Base-by-base conservation (phyloP, 106 monocot genomes). In the Chionographis japonica region DNA sequence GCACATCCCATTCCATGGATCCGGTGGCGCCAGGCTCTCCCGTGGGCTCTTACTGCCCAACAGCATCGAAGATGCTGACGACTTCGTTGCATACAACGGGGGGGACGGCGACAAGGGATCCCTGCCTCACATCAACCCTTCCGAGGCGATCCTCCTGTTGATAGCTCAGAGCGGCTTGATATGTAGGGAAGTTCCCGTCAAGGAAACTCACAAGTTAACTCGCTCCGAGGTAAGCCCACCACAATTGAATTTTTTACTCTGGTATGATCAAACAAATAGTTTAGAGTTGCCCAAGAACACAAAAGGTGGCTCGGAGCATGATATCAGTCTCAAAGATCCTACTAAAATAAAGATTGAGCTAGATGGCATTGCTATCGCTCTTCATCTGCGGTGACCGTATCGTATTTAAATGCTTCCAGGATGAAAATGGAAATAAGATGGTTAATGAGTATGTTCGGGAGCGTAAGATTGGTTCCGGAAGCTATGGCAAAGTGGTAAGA, bases 401-500 rank as follows among this genome's bases (percentile, higher is more conserved):
- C 27, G 27, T 27, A 27, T 27, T 27, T 27, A 27, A 27, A 27
- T 27, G 27, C 27, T 27, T 74, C 73, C 67, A 94, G 93, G 90
- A 90, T 80, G 82, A 84, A 62, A 80, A 85, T 80, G 90, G 94
- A 62, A 82, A 84, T 55, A 94, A 90, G 67, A 87, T 94, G 94
- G 43, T 90, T 12, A 94, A 94, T 68, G 86, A 87, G 63, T 94
- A 90, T 77, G 80, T 87, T 46, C 78, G 90, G 50, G 75, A 79
- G 56, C 68, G 77, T 52, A 86, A 83, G 61, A 87, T 94, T 74
- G 94, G 90, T 60, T 79, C 87, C 51, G 94, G 94, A 52, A 94
- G 94, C 70, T 94, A 94, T 71, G 94, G 90, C 61, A 94, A 94
- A 94, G 94, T 94, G 82, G 94, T 94, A 85, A 80, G 84, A 59